Evolutionary conservation across 2,329 filamentous ascomycete genomes (phyloP), one percentile per base, ranked within the genome.

Genomic region (Ascochyta clinopodiicola): DNA sequence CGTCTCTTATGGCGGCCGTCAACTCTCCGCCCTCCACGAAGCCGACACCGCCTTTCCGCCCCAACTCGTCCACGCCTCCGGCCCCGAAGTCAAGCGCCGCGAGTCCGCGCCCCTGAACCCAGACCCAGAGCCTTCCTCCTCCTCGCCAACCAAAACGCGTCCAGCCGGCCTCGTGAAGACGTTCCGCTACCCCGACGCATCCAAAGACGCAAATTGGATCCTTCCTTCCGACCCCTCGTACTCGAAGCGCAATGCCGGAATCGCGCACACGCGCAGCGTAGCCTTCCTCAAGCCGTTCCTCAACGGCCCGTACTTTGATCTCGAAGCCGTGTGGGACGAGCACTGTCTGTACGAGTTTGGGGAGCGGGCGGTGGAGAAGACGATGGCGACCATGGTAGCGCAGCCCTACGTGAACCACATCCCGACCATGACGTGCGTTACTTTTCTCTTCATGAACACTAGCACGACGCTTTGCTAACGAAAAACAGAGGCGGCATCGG

Each of bases 351-450:
- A 83, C 62, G 88, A 92, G 69, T 93, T 93, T 69, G 84, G 74
- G 1, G 84, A 87, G 51, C 82, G 88, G 10, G 85, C 84, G 2
- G 88, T 91, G 0, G 85, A 86, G 58, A 84, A 86, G 60, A 93
- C 89, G 0, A 92, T 93, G 89, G 81, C 80, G n/a, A 92, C 89
- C 0, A 92, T 93, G 89, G 88, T 92, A 1, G 81, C 87, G 43
- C 86, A 91, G 70, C 90, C 89, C 1, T 92, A 92, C 66, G 89
- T 93, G 1, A 92, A 92, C 68, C 88, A 92, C 68, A 80, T 92
- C 2, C 87, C 89, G 0, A 91, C 88, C 0, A 80, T 87, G 65
- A 78, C 82, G 66, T 66, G 46, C 34, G 61, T 64, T n/a, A 3
- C 36, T 17, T 15, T 29, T 48, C 21, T 10, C 43, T 32, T 48